Evolutionary conservation across 129 eudicot species (phyloP), one percentile per base, ranked within the genome.

Genomic region (Saussurea involucrata): DNA sequence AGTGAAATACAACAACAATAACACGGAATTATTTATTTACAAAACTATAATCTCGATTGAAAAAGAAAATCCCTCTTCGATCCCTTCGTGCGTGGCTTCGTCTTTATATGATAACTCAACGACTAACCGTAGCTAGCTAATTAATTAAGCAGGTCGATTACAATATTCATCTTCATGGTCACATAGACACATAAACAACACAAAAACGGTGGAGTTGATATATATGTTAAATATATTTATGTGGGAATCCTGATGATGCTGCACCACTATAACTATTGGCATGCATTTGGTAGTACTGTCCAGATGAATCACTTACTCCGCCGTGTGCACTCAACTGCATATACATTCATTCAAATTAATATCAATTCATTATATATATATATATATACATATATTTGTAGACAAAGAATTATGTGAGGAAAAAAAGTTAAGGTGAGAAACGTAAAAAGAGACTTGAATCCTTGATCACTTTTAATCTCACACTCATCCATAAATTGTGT

Each of bases 181-280:
- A 10, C 49, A 40, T 40, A 12, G 10, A 53, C 22, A 17, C 0
- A 53, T 40, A 9, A 40, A 40, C 9, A 53, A 53, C 61, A 53
- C 61, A 53, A 53, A 49, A 53, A n/a, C 22, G 61, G 61, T 53
- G 21, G 61, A 53, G 61, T 53, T 49, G n/a, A n/a, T n/a, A n/a
- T n/a, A n/a, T n/a, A n/a, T n/a, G n/a, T n/a, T n/a, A n/a, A n/a
- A n/a, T n/a, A n/a, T n/a, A n/a, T n/a, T n/a, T n/a, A n/a, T n/a
- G 92, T 42, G 85, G 92, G 97, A 92, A 95, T 95, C 99, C 92
- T 95, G 99, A 95, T 92, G 99, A 95, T 95, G 97, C 99, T 95
- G 97, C 96, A 86, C 95, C 90, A 92, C 83, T 80, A 53, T 53
- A 5, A 53, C 61, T 68, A 68, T 68, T 81, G 65, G 88, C 87